Conservation (phyloP, 495 filamentous ascomycete genomes). For the Mytilinidion resinicola region DNA sequence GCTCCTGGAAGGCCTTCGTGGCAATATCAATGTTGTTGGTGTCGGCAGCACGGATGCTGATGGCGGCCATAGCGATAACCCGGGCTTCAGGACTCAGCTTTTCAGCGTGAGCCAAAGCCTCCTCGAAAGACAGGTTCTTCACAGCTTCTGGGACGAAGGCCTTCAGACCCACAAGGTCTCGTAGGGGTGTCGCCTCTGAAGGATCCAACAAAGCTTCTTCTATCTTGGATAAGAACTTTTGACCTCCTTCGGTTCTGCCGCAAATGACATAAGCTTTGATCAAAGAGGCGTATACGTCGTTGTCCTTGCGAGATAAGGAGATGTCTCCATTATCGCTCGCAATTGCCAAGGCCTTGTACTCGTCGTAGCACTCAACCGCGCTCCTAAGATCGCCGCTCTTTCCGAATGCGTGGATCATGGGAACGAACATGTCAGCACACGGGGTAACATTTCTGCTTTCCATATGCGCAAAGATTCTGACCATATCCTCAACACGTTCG, state of each 20-base stretch:
- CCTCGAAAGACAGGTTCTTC: constrained; percentile 53
- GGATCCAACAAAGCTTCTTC: constrained; percentile 31
- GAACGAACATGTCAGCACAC: constrained; percentile 71
- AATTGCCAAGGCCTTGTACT: constrained; percentile 79
- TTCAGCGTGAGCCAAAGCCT: constrained; percentile 58
- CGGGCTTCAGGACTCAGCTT: constrained; percentile 45
- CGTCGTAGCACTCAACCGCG: constrained; percentile 92
- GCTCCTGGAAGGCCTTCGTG: constrained; percentile 54
- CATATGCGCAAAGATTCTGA: constrained; percentile 83
- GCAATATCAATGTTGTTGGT: constrained; percentile 64
- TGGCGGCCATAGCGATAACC: constrained; percentile 50
- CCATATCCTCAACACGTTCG: constrained; percentile 76
- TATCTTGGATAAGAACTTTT: constrained; percentile 77
- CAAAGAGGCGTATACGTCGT: constrained; percentile 77
- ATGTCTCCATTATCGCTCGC: constrained; percentile 70
- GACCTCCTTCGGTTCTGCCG: constrained; percentile 67
- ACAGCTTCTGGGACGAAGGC: constrained; percentile 71
- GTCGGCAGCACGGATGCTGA: constrained; percentile 71
- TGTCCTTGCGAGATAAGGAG: constrained; percentile 67
- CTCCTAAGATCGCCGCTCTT: constrained; percentile 70
- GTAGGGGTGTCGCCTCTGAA: constrained; percentile 54
- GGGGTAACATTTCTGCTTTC: constrained; percentile 66
- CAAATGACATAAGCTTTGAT: constrained; percentile 79
- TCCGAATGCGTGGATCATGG: constrained; percentile 90
- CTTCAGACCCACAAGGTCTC: constrained; percentile 60